Base-by-base conservation (phyloP, 2,329 filamentous ascomycete species). In the Trichoderma gracile region DNA sequence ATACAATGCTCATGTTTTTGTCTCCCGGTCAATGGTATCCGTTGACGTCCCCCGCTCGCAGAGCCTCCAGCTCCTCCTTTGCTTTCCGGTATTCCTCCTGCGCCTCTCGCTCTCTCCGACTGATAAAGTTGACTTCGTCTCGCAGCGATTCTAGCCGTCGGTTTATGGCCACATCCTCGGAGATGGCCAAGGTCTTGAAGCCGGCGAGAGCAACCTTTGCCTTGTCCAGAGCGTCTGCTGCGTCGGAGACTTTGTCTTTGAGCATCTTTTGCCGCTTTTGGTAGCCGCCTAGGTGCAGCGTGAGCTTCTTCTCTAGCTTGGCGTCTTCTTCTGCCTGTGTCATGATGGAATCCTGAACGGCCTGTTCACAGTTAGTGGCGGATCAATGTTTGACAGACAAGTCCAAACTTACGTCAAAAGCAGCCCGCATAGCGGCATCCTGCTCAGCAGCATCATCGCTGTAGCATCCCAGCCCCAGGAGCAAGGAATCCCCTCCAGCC, bases 301-400 rank as follows among this genome's bases (percentile, higher is more conserved):
- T 82, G n/a, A 99, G 85, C 78, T 95, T 97, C 84, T 97, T 97
- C 78, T 98, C 93, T 1, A 96, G 81, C 77, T 94, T 96, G 73
- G 92, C 92, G 61, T 91, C 91, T 64, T 89, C 85, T 70, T 94
- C 89, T 3, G 93, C 95, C 0, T 88, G 87, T 3, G 84, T 80
- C 70, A 91, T 84, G 67, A 97, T 90, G 8, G 84, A 82, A 53
- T 91, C 85, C 76, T 95, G 90, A 1, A 93, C 84, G 52, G 83
- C 83, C 88, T 90, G 63, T 57, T 14, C 25, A 6, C 10, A 38
- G 17, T 45, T 33, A 52, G 15, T 30, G 47, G 7, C 17, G 25
- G 17, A 43, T 6, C 14, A 19, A 4, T 17, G 12, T 49, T 3
- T 0, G 19, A 5, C 25, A 27, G 8, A 38, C 12, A 38, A 10